phyloP scores from a whole-genome alignment of 2,329 filamentous ascomycete genomes.

The Penicillium sp. region DNA sequence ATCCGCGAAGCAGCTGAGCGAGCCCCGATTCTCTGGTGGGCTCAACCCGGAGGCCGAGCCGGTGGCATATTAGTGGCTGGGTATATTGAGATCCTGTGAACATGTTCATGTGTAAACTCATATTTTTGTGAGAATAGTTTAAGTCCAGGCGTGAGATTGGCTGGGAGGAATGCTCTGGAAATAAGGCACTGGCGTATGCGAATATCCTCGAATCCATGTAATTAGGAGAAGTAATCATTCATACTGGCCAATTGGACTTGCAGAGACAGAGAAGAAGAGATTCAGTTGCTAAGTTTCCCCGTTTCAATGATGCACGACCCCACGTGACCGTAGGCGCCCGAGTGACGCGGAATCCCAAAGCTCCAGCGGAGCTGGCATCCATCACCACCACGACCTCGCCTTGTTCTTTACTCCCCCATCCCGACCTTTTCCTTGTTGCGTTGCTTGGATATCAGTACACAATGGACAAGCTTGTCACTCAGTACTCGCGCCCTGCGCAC shows the following conservation, averaged over 20 bases:
- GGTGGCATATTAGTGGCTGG: slow-evolving; percentile 3
- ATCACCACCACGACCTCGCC: slow-evolving; percentile 18
- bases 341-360: slow-evolving; percentile 37
- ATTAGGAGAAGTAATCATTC: too few species aligned
- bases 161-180: too few species aligned
- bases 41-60: neutral
- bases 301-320: too few species aligned
- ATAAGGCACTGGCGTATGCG: too few species aligned
- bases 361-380: slow-evolving; percentile 27
- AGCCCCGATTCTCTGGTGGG: slow-evolving; percentile 6
- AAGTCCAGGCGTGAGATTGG: too few species aligned
- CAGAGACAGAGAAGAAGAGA: too few species aligned
- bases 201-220: too few species aligned
- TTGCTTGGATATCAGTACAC: slow-evolving; percentile 20
- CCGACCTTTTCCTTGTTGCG: slow-evolving; percentile 3
- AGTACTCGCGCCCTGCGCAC: slow-evolving; percentile 78
- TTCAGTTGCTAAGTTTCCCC: too few species aligned
- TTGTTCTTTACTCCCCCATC: slow-evolving; percentile 14
- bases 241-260: too few species aligned
- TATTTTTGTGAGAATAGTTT: too few species aligned
- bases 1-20: slow-evolving; percentile 16
- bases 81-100: slow-evolving; percentile 11
- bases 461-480: slow-evolving; percentile 92
- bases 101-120: slow-evolving; percentile 5
- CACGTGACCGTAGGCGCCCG: slow-evolving; percentile 36